Conservation (phyloP, 2,329 filamentous ascomycete genomes). For the Leptographium procerum region DNA sequence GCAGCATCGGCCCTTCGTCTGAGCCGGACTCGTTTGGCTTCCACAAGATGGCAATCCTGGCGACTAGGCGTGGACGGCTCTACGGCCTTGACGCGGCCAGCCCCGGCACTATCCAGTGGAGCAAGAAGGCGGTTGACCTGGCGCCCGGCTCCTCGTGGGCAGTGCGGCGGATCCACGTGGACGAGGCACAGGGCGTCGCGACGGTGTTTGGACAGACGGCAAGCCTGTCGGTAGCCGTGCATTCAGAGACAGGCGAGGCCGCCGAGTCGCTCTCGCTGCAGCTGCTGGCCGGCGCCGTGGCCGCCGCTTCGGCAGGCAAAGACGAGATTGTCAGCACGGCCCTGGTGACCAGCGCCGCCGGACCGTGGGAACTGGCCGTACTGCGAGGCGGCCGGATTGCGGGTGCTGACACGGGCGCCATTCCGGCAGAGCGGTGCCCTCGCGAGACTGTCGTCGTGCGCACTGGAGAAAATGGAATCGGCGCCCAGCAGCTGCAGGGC, state of each 20-base stretch:
- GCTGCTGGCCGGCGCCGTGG: slow-evolving; percentile 8
- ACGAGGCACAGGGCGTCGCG: slow-evolving; percentile 43
- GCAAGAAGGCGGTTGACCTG: slow-evolving; percentile 49
- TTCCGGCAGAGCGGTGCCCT: slow-evolving; percentile 34
- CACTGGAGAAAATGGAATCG: too few species aligned
- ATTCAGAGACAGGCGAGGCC: slow-evolving; percentile 39
- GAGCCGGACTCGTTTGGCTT: slow-evolving; percentile 68
- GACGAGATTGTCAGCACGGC: slow-evolving; percentile 31
- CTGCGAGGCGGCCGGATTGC: neutral
- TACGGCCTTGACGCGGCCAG: slow-evolving; percentile 70
- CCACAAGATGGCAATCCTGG: slow-evolving; percentile 72
- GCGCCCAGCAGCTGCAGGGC: slow-evolving; percentile 40
- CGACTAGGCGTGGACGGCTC: slow-evolving; percentile 66
- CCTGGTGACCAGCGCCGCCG: slow-evolving; percentile 39
- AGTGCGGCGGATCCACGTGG: slow-evolving; percentile 54
- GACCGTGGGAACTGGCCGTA: slow-evolving; percentile 39
- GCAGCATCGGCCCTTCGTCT: slow-evolving; percentile 17
- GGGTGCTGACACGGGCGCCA: slow-evolving; percentile 15
- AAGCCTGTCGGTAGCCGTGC: slow-evolving; percentile 50
- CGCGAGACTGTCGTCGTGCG: slow-evolving; percentile 44
- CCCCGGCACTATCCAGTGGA: slow-evolving; percentile 67
- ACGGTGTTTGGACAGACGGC: slow-evolving; percentile 44
- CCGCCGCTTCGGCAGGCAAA: too few species aligned
- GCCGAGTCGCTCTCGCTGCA: slow-evolving; percentile 21
- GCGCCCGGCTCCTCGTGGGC: slow-evolving; percentile 44